A percentile compares a stretch with the other conserved stretches of the same genome.
Conservation (phyloP, 2,329 filamentous ascomycete species). For the Exophiala alcalophila region DNA sequence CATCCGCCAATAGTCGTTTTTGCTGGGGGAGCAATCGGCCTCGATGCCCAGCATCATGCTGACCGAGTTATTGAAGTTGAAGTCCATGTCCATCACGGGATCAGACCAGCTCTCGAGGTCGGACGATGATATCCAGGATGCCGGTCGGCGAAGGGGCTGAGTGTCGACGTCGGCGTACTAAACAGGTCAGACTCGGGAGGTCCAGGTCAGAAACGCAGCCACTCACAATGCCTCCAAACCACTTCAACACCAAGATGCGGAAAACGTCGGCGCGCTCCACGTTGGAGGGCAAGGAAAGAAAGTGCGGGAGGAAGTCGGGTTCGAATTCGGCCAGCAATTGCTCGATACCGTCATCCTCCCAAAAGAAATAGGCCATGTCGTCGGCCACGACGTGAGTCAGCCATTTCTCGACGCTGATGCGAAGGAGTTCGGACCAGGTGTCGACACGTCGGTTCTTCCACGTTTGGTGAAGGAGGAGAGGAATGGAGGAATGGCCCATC, state of each 20-base stretch:
- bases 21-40: constrained; percentile 33
- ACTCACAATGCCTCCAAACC: constrained; percentile 26
- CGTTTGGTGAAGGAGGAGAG: constrained; percentile 36
- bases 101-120: constrained; percentile 35
- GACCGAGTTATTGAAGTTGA: constrained; percentile 28
- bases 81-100: constrained; percentile 25
- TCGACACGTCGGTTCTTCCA: constrained; percentile 34
- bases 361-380: constrained; percentile 37
- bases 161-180: constrained; percentile 38
- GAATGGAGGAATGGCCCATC: constrained; percentile 33
- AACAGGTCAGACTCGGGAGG: background rate
- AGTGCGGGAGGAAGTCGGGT: constrained; percentile 29
- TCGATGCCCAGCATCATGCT: constrained; percentile 35
- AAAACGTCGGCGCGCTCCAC: constrained; percentile 37
- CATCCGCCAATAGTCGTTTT: constrained; percentile 36
- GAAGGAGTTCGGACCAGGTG: constrained; percentile 31
- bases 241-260: constrained; percentile 35
- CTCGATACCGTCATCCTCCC: constrained; percentile 35
- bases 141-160: constrained; percentile 32
- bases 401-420: constrained; percentile 34
- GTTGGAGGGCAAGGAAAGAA: constrained; percentile 29
- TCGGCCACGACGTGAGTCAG: constrained; percentile 27
- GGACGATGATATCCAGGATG: constrained; percentile 30
- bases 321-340: constrained; percentile 33
- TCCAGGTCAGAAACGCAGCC: no score